phyloP scores from a whole-genome alignment of 2,329 filamentous ascomycete species.

The Phyllosticta citribraziliensis region DNA sequence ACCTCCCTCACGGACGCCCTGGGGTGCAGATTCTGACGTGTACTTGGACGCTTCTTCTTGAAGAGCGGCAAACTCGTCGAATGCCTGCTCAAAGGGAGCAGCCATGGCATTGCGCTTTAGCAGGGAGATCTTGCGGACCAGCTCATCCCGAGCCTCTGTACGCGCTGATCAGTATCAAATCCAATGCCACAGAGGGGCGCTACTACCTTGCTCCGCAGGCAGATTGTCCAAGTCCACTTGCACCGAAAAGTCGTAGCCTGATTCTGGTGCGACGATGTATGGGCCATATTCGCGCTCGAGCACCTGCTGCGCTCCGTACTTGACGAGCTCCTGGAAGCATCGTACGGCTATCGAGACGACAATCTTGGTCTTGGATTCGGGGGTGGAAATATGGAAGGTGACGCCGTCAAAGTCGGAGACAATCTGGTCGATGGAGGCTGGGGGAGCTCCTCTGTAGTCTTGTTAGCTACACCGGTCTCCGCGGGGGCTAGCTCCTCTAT shows the following conservation, averaged over 20 bases:
- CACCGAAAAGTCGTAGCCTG: conserved; percentile 93
- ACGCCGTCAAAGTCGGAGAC: conserved; percentile 99
- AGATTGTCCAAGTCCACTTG: conserved; percentile 80
- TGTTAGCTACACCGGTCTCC: conserved; percentile 22
- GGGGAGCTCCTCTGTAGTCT: conserved; percentile 46
- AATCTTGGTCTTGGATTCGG: conserved; percentile 87
- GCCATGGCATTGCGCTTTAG: conserved; percentile 99
- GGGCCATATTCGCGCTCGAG: conserved; percentile 89
- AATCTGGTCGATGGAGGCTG: conserved; percentile 89
- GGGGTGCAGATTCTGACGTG: conserved; percentile 85
- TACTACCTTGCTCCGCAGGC: conserved; percentile 63
- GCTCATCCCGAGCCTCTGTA: conserved; percentile 70
- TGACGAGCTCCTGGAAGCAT: conserved; percentile 85
- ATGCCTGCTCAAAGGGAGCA: conserved; percentile 93
- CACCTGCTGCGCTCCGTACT: conserved; percentile 86
- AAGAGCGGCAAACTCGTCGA: conserved; percentile 80
- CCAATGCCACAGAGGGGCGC: neutral
- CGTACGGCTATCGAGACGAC: conserved; percentile 89
- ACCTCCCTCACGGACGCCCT: conserved; percentile 80
- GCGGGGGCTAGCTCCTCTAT: conserved; percentile 6
- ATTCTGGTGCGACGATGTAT: conserved; percentile 79
- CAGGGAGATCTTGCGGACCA: conserved; percentile 78
- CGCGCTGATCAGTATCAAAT: conserved; percentile 15
- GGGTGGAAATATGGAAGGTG: conserved; percentile 96
- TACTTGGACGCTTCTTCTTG: conserved; percentile 85